Percentiles rank a stretch among this genome's conserved stretches.
phyloP scores from a whole-genome alignment of 106 monocot genomes.

The Dioscorea zingiberensis region DNA sequence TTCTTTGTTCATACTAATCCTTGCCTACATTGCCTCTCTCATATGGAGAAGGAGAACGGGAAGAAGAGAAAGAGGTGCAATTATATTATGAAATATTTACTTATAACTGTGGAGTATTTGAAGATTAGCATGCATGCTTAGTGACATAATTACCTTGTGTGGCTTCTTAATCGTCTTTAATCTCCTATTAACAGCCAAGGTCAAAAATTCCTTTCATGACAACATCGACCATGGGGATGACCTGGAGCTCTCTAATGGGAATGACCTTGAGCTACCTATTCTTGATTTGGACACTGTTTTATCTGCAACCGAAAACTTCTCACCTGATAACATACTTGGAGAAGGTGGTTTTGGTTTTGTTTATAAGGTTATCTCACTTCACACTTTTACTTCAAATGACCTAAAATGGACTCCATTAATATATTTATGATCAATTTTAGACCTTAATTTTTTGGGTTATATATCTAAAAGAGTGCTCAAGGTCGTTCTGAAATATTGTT shows the following conservation, averaged over 20 bases:
- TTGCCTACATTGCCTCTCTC: background rate
- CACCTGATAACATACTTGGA: conserved; percentile 1
- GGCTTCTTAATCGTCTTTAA: too few relatives aligned
- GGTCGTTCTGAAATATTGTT: too few relatives aligned
- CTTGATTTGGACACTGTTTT: background rate
- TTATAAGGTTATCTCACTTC: background rate
- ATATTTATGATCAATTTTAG: too few relatives aligned
- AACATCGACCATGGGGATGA: background rate
- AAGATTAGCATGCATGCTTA: background rate
- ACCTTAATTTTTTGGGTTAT: too few relatives aligned
- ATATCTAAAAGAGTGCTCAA: too few relatives aligned
- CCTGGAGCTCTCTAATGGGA: too few relatives aligned
- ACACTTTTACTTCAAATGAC: too few relatives aligned
- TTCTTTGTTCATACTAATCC: background rate
- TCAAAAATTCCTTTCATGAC: background rate
- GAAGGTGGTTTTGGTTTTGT: conserved; percentile 13
- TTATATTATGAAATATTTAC: background rate
- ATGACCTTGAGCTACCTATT: conserved; percentile 8
- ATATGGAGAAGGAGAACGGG: background rate
- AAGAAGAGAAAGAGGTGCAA: background rate
- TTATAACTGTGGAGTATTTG: background rate
- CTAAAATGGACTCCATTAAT: too few relatives aligned
- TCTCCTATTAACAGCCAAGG: background rate
- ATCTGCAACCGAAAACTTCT: conserved; percentile 9
- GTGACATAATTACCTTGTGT: too few relatives aligned